These are phyloP conservation scores for Pisolithus thermaeus DNA, from an alignment of 1,284 basidiomycete genomes.

Conservation along the genomic window DNA sequence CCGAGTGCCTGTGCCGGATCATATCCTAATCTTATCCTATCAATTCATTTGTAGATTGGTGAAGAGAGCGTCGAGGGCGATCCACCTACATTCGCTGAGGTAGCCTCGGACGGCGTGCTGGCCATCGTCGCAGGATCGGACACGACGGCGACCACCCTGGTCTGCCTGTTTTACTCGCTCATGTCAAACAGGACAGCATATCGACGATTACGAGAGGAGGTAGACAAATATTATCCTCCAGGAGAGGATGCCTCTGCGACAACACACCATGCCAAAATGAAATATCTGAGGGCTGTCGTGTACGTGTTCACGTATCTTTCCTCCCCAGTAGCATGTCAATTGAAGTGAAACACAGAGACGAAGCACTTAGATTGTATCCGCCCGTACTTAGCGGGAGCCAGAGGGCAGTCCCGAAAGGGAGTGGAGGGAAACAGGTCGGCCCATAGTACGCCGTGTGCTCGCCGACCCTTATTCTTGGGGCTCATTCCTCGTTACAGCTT, in stretches of 20 bases:
- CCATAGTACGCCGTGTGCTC: conserved; percentile 24
- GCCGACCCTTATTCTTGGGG: no score
- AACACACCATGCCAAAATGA: conserved; percentile 32
- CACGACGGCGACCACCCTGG: conserved; percentile 45
- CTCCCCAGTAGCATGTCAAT: conserved; percentile 4
- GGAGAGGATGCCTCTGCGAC: conserved; percentile 34
- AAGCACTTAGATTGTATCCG: conserved; percentile 50
- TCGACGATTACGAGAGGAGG: conserved; percentile 42
- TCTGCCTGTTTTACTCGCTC: conserved; percentile 41
- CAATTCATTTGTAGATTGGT: conserved; percentile 33
- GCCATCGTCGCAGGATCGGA: conserved; percentile 56
- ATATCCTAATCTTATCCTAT: background rate
- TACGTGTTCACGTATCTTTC: conserved; percentile 24
- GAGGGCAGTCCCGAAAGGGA: conserved; percentile 37
- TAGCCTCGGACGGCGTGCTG: conserved; percentile 41
- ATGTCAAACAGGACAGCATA: conserved; percentile 40
- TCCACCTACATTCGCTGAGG: conserved; percentile 31
- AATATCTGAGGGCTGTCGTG: conserved; percentile 49
- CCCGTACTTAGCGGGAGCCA: conserved; percentile 47
- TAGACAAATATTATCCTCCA: conserved; percentile 40
- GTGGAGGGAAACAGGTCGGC: conserved; percentile 32
- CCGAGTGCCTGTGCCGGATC: background rate
- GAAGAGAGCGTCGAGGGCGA: conserved; percentile 39
- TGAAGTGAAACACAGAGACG: conserved; percentile 40
- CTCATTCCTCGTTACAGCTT: conserved; percentile 30